phyloP scores from a whole-genome alignment of 2,329 filamentous ascomycete species.

The Kalaharituber pfeilii region DNA sequence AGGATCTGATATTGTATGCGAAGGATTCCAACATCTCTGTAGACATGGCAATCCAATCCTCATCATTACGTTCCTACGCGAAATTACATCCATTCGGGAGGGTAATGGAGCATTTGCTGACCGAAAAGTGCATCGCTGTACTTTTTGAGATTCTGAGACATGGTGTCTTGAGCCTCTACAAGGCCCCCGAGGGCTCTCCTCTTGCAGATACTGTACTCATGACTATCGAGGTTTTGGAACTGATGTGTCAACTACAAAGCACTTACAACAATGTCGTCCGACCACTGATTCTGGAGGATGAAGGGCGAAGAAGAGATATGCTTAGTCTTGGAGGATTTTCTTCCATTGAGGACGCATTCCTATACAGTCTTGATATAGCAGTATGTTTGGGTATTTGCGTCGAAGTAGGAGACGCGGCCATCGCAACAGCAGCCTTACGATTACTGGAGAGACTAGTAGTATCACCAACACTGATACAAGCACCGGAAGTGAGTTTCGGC shows the following conservation, averaged over 20 bases:
- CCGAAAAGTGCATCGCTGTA: conserved; percentile 65
- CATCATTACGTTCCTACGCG: conserved; percentile 62
- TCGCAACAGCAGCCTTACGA: conserved; percentile 64
- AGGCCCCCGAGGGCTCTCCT: conserved; percentile 58
- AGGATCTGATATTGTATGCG: conserved; percentile 72
- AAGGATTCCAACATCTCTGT: conserved; percentile 61
- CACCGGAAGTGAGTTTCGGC: conserved; percentile 40
- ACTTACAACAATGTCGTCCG: conserved; percentile 83
- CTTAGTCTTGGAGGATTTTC: conserved; percentile 60
- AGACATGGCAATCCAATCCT: conserved; percentile 55
- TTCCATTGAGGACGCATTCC: conserved; percentile 82
- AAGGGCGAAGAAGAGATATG: conserved; percentile 39
- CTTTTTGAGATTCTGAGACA: conserved; percentile 67
- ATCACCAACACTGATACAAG: conserved; percentile 59
- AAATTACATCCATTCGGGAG: conserved; percentile 80
- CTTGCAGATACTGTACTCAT: conserved; percentile 61
- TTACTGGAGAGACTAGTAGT: conserved; percentile 74
- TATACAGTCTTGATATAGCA: conserved; percentile 62
- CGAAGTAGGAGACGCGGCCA: conserved; percentile 60
- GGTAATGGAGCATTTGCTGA: conserved; percentile 97
- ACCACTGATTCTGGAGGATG: conserved; percentile 53
- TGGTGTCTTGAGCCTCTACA: conserved; percentile 44
- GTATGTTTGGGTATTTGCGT: conserved; percentile 75
- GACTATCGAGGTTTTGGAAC: conserved; percentile 67
- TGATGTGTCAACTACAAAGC: conserved; percentile 69